phyloP scores from a whole-genome alignment of 116 monocot species.

The Thalassia testudinum region DNA sequence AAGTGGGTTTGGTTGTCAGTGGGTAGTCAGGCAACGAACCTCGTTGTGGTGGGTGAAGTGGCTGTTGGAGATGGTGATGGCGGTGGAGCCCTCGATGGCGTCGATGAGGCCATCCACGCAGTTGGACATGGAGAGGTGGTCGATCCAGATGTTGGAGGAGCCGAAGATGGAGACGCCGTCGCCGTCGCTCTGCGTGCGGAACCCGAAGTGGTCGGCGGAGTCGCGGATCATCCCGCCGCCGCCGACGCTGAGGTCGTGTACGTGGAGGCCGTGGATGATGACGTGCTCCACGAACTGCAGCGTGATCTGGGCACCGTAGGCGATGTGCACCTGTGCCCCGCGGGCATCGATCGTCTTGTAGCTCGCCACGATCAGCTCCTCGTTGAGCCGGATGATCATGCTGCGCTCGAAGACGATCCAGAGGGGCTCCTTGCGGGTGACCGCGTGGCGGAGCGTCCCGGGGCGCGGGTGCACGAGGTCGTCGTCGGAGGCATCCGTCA shows the following conservation, averaged over 20 bases:
- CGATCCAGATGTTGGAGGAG: conserved; percentile 60
- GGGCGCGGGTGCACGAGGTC: conserved; percentile 46
- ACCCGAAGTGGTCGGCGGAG: conserved; percentile 45
- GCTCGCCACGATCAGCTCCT: conserved; percentile 67
- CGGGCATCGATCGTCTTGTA: conserved; percentile 82
- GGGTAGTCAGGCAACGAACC: conserved; percentile 1
- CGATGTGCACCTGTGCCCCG: conserved; percentile 54
- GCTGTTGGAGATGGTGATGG: conserved; percentile 74
- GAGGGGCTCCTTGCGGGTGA: conserved; percentile 46
- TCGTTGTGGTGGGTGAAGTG: conserved; percentile 77
- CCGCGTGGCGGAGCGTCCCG: conserved; percentile 67
- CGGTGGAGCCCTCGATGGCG: conserved; percentile 55
- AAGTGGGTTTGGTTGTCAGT: background rate
- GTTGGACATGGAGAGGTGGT: conserved; percentile 66
- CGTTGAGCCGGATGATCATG: conserved; percentile 53
- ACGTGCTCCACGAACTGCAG: conserved; percentile 60
- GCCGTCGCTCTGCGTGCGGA: conserved; percentile 46
- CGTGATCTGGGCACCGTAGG: conserved; percentile 55
- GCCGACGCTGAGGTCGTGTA: conserved; percentile 46
- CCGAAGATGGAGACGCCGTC: conserved; percentile 75
- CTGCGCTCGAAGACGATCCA: conserved; percentile 64
- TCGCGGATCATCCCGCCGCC: conserved; percentile 47
- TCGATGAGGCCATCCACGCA: conserved; percentile 75
- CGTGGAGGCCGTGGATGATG: conserved; percentile 57
- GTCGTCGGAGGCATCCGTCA: conserved; percentile 47